phyloP scores from a whole-genome alignment of 2,329 filamentous ascomycete species.

The Pestalotiopsis sp. region DNA sequence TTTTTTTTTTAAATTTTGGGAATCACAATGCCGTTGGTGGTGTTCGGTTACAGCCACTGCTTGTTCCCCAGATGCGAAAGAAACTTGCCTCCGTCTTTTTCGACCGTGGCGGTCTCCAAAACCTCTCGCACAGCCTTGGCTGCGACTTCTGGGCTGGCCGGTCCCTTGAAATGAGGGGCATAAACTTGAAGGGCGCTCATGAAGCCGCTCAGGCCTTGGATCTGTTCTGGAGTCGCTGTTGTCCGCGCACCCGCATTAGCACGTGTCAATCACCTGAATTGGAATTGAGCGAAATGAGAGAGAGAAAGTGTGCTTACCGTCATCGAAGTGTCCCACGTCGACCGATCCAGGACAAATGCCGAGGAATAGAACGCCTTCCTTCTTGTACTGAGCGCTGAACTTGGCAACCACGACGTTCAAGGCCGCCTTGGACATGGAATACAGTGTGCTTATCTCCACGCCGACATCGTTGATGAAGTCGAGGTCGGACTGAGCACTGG shows the following conservation, averaged over 20 bases:
- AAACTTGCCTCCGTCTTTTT: slow-evolving; percentile 48
- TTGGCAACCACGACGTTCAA: slow-evolving; percentile 34
- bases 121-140: slow-evolving; percentile 22
- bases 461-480: slow-evolving; percentile 26
- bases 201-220: slow-evolving; percentile 15
- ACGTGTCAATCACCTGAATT: background rate
- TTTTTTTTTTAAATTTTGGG: too few relatives aligned
- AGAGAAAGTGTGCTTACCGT: background rate
- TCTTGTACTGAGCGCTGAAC: slow-evolving; percentile 43
- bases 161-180: slow-evolving; percentile 28
- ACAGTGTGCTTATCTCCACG: slow-evolving; percentile 42
- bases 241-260: too few relatives aligned
- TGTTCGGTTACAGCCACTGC: slow-evolving; percentile 47
- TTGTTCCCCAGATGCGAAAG: slow-evolving; percentile 57
- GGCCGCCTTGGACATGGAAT: slow-evolving; percentile 41
- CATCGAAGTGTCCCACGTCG: slow-evolving; percentile 20
- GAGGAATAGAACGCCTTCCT: slow-evolving; percentile 48
- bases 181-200: slow-evolving; percentile 21
- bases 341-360: slow-evolving; percentile 48
- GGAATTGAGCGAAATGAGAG: background rate
- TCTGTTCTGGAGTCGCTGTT: slow-evolving; percentile 6
- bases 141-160: slow-evolving; percentile 23
- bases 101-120: slow-evolving; percentile 27
- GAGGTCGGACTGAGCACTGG: slow-evolving; percentile 49
- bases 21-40: too few relatives aligned